Evolutionary conservation across 2,329 filamentous ascomycete species (phyloP), one percentile per base, ranked within the genome.

Genomic region (Fusarium multiceps): DNA sequence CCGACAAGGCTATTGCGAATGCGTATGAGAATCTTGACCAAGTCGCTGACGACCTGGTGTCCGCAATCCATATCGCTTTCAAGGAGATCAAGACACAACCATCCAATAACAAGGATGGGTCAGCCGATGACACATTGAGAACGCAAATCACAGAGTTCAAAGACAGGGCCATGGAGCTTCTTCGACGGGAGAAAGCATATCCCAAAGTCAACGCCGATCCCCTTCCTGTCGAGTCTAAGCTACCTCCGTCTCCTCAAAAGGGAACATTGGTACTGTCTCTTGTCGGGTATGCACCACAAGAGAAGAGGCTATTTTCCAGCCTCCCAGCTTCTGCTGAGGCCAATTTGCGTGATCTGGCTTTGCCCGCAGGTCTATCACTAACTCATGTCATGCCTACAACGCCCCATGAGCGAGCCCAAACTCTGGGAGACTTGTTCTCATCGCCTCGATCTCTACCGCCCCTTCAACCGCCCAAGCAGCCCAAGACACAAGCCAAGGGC

Each of bases 231-330:
- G 80, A 82, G 51, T 82, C 81, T 42, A 79, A 80, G 49, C 68
- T 80, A 28, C 78, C 80, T 20, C 76, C 79, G 6, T 78, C 79
- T 25, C 77, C 82, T 21, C 71, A 78, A 76, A 83, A 70, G 78
- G 86, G 69, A 80, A 86, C 79, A 57, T 60, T 89, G 18, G 90
- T 95, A 8, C 83, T 98, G 61, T 95, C 93, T 1, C 83, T 97
- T 2, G 90, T 90, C 71, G 93, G 93, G 57, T 92, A 90, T 71
- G 92, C 92, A 42, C 89, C 90, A 3, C 89, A 89, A 47, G 87
- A 92, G 37, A 91, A 90, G 72, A 92, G 95, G 64, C 83, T 98
- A 6, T 98, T 96, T 78, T 97, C 95, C 6, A 97, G 94, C 78
- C 83, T 97, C 51, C 92, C 81, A 11, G 48, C 75, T 16, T 75